Evolutionary conservation across 2,329 filamentous ascomycete species (phyloP), one percentile per base, ranked within the genome.

Genomic region (Emergomyces orientalis): DNA sequence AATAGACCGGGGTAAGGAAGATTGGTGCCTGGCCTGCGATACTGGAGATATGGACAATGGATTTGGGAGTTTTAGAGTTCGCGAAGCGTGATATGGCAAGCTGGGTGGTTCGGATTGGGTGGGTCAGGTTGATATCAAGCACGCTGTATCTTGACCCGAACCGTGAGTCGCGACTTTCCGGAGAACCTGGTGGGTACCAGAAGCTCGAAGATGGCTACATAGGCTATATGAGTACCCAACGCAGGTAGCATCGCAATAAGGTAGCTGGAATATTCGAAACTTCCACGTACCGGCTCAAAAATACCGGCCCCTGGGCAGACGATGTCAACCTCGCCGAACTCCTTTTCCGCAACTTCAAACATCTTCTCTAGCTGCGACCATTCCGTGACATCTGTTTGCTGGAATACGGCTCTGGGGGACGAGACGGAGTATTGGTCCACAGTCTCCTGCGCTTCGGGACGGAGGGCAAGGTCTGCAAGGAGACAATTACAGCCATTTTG

Each of bases 31-130:
- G 77, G 0, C 74, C 79, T 2, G 78, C 79, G 61, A 82, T 76
- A 61, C 77, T 80, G 57, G 79, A 79, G 59, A 81, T 79, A 65
- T 81, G 79, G 11, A 81, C 66, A 34, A 82, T 76, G 22, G 76
- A 73, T 63, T 78, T 79, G 7, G 72, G 73, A 34, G 69, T 69
- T 27, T 71, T 69, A 58, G 68, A 69, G 54, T 65, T 70, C 30
- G 80, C 70, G 68, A 81, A 82, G 66, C 81, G 76, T 2, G 76
- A 73, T 52, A 82, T 78, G 4, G 80, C 80, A 22, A 82, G 71
- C 65, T 82, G 80, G 1, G 80, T 82, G 11, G 76, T 73, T 52
- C 80, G 79, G 66, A 82, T 82, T 0, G 81, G 81, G 67, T 82
- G 81, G 0, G 77, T 79, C 59, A 83, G 63, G 64, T 82, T 82